Base-by-base conservation (phyloP, 2,329 filamentous ascomycete genomes). In the Calonectria montana region DNA sequence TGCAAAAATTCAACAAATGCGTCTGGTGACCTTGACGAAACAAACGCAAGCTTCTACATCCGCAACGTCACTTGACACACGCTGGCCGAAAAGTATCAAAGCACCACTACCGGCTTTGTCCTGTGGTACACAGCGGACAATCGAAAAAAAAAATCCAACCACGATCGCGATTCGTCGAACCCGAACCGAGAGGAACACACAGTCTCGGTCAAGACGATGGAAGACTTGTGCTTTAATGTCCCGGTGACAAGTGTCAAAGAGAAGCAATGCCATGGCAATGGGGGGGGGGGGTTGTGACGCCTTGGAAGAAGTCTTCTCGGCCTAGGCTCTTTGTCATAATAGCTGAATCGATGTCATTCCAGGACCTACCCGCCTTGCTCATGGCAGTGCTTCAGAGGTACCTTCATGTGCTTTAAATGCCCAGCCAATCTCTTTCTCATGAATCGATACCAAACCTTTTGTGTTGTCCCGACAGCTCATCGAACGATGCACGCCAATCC, bases 401-500 rank as follows among this genome's bases (percentile, higher is more conserved):
- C 47, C 12, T 31, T 65, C 21, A 31, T 43, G 21, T 25, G 47
- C 57, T 37, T 48, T 70, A 67, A 29, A 62, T 67, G 48, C 37
- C 35, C 61, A 50, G 69, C 69, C 75, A 21, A 63, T 29, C 16
- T 63, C 41, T 39, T 35, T 25, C 47, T 61, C 41, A 75, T 69
- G 66, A 29, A 29, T 41, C 37, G 55, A 69, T 57, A 37, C 23
- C 12, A 64, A 31, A 13, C 37, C 23, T 16, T 35, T 18, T 16
- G 8, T 43, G 41, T 37, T 18, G 25, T 55, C 45, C 67, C 55
- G 55, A 45, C 63, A 27, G 3, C 39, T 31, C 37, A 35, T 25
- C 68, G 61, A 69, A 70, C 43, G 31, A 68, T 61, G 39, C 16
- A 67, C 21, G 62, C 47, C 71, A 59, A 78, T 18, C 41, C 64